Evolutionary conservation across 139 green algal species (phyloP), one percentile per base, ranked within the genome.

Genomic region (Picochlorum sp.): DNA sequence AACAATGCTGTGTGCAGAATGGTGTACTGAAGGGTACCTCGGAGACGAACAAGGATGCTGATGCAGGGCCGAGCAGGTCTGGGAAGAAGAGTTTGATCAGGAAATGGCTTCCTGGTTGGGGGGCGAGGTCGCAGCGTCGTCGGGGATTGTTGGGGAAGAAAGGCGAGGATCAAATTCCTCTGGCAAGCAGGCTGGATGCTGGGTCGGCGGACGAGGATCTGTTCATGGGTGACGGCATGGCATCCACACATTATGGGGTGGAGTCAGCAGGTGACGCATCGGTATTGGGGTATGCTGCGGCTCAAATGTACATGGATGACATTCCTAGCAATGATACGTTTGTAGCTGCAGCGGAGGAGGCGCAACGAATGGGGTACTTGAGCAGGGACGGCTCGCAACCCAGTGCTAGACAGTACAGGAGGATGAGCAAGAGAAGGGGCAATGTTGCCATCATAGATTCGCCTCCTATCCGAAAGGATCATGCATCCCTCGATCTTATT

Each of bases 401-500:
- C 0, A 41, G 34, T 41, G 34, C 5, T 14, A 41, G 34, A 41
- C 34, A 41, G 34, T 41, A 41, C 8, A 41, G 8, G 34, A 41
- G 34, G 34, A 41, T 41, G 34, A 11, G 34, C 34, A 41, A 13
- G 34, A 41, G 34, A 41, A 41, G 34, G 34, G 34, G 34, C 7
- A 41, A 41, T 41, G 34, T 41, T 41, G 21, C 34, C 23, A 28
- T 59, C 11, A 23, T 38, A 10, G 23, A 30, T 32, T n/a, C 23
- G 7, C 51, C 51, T 20, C 34, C 34, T n/a, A 9, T 66, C 13
- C 34, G 46, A 20, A 24, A 75, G 11, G 32, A 79, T 20, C 85
- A 94, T 61, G 80, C 85, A 5, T 78, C 79, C 9, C 62, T 94
- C 49, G 24, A 80, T 32, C 65, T 92, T 1, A 68, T 92, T 1